Conservation (phyloP, 1,284 basidiomycete species). For the Cutaneotrichosporon dermatis region DNA sequence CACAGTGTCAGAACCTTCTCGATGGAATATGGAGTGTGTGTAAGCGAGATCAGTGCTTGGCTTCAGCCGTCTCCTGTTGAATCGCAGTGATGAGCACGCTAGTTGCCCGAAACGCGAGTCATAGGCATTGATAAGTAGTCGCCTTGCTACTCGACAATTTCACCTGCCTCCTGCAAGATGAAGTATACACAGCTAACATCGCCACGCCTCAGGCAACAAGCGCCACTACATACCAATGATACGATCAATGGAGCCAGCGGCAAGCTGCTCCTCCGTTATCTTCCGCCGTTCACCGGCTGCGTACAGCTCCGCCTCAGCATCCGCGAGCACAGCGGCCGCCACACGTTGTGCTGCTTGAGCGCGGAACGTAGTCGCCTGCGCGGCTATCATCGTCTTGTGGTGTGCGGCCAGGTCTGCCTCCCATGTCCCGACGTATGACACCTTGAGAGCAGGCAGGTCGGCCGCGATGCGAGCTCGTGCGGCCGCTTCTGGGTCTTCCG, state of each 20-base stretch:
- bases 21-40: no score
- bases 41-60: no score
- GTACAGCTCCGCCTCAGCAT: constrained; percentile 40
- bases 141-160: no score
- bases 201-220: no score
- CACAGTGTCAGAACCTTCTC: no score
- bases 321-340: constrained; percentile 33
- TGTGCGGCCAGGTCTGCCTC: constrained; percentile 34
- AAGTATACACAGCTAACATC: no score
- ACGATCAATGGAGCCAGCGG: constrained; percentile 21
- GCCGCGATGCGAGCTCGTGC: constrained; percentile 25
- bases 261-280: constrained; percentile 30
- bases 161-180: no score
- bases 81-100: no score
- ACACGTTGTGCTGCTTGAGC: constrained; percentile 28
- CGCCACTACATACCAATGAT: constrained; percentile 18
- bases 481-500: constrained; percentile 19
- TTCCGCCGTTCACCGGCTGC: constrained; percentile 35
- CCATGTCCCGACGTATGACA: constrained; percentile 31
- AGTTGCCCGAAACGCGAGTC: no score
- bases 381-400: constrained; percentile 17
- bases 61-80: no score
- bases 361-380: constrained; percentile 22
- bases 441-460: constrained; percentile 31
- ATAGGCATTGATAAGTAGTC: no score